Base-by-base conservation (phyloP, 176 grass and related monocot species). In the Zizania latifolia region DNA sequence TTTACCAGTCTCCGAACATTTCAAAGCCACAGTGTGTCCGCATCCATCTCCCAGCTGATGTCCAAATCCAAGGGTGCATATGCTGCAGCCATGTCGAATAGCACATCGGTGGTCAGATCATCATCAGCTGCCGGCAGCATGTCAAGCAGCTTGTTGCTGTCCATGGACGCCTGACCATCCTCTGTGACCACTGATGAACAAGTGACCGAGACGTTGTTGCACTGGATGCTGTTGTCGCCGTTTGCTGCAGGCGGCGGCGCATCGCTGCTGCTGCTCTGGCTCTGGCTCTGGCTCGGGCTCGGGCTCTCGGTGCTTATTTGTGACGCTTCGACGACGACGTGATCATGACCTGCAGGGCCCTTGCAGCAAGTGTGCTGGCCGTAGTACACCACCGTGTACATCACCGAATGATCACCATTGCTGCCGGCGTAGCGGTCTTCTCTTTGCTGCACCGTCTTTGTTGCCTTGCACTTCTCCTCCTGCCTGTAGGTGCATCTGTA, bases 321-420 rank as follows among this genome's bases (percentile, higher is more conserved):
- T 17, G 33, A 22, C 15, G 54, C 40, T 32, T 81, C 53, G 12
- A 46, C 34, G 8, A 33, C 41, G 43, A 17, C 30, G 0, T 26
- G 16, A 28, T 41, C 36, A 4, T n/a, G n/a, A n/a, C 45, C 14
- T 0, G 11, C 56, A 6, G 8, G 13, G 14, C 43, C 53, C 29
- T 86, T 51, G 58, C 89, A 91, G 40, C 89, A 91, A 33, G 70
- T 81, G 72, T 91, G 89, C 6, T 56, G 75, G 32, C 57, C 53
- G 34, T 50, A 35, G 67, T 91, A 91, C 33, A 76, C 32, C 26
- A 91, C 48, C 1, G 50, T 26, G 81, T 76, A 83, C 62, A 48
- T 83, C 21, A 0, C 15, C 6, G 51, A 29, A 5, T 76, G 50
- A 37, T n/a, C 23, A 17, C 56, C 56, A 28, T 12, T 40, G n/a